Base-by-base conservation (phyloP, 1,139 yeast genomes). In the Hanseniaspora uvarum region DNA sequence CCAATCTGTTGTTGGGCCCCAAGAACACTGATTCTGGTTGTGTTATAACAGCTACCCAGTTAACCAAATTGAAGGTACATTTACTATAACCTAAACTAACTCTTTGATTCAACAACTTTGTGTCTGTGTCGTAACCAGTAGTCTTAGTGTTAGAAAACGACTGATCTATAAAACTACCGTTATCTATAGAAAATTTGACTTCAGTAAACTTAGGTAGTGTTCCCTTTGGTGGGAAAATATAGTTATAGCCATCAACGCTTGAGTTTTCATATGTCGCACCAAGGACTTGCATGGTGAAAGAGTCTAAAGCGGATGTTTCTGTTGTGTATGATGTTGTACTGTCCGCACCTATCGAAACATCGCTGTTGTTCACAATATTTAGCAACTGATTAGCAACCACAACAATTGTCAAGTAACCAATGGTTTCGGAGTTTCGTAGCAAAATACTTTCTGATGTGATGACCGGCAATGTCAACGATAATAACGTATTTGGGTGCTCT, bases 31-130 rank as follows among this genome's bases (percentile, higher is more conserved):
- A 62, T 58, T 78, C 75, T 1, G 76, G 70, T 62, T 87, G 94
- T 58, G 83, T 83, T 8, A 88, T 79, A 0, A 82, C 69, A 1
- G 89, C 80, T n/a, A 80, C 76, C 97, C 97, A 89, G n/a, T 72
- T 70, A 0, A 72, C 73, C 39, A 74, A 66, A 31, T 70, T 68
- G 40, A 83, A 68, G 26, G 72, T 68, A 11, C 84, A 77, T 12
- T 75, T 72, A 1, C 85, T 73, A 64, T 71, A 88, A 0, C 96
- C 96, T 1, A 83, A 78, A 5, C 96, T 86, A 5, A 84, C 79
- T 2, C 65, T 59, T 2, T 74, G 76, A 23, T 64, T 59, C 18
- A 77, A 72, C 18, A 78, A 72, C 19, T 62, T 64, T 0, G 80
- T 66, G 57, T 68, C 72, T 14, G 78, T 71, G 12, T 73, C 64